Evolutionary conservation across 2,329 filamentous ascomycete genomes (phyloP), one percentile per base, ranked within the genome.

Genomic region (Talaromyces sp.): DNA sequence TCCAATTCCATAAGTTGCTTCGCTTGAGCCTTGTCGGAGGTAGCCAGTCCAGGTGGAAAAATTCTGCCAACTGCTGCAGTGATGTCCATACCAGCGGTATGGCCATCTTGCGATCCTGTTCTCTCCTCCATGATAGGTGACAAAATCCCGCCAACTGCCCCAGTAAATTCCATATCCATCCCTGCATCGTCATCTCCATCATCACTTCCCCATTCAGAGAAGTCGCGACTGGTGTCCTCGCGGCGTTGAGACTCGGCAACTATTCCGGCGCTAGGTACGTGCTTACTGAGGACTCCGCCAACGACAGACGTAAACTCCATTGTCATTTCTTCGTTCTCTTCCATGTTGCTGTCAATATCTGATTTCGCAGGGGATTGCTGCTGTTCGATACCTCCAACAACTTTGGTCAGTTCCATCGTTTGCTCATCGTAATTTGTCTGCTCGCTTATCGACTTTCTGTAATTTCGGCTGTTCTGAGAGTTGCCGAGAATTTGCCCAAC

Each of bases 401-500:
- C 78, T 61, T 76, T 78, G 2, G 80, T 81, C 66, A 82, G 77
- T 59, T 82, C 80, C 80, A 82, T 82, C 1, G 79, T 82, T 70
- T 81, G 76, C 45, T 82, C 80, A 40, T 76, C 79, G 63, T 79
- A 82, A 65, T 82, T 82, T 4, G 81, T 80, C 65, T 82, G 76
- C 34, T 78, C 71, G 66, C 74, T 68, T 43, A 73, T 69, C 17
- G 79, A 77, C 45, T 78, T 74, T 80, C 84, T 75, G 79, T 78
- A 73, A 78, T 76, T 62, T 31, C 69, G 65, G 72, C 77, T 73
- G 68, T 68, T 69, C 8, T 72, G 61, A 19, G 77, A 71, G 36
- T 78, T 82, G 5, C 84, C 80, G 22, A 97, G 77, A 63, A 98
- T 97, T 2, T 89, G 86, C 8, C 94, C 94, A 62, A 96, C 83